A percentile compares a stretch with the other conserved stretches of the same genome.
These are phyloP conservation scores for Sporothrix curviconia DNA, from an alignment of 2,329 filamentous ascomycete species.

Conservation along the genomic window DNA sequence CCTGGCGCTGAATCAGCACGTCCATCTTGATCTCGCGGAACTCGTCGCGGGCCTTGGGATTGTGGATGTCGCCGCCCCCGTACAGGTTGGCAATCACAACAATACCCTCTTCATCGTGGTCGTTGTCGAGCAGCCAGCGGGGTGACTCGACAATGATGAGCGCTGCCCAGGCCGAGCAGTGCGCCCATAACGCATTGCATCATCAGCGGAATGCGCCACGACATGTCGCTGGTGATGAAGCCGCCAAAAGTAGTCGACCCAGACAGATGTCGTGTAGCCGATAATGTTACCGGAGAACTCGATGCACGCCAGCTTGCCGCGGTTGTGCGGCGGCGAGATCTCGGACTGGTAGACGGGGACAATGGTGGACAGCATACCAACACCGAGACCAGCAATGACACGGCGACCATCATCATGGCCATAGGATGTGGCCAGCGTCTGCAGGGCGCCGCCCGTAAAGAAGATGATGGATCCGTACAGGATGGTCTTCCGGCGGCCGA, in stretches of 20 bases:
- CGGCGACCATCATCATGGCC: slow-evolving; percentile 80
- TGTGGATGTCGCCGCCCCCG: slow-evolving; percentile 90
- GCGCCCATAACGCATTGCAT: slow-evolving; percentile 95
- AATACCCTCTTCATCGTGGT: slow-evolving; percentile 97
- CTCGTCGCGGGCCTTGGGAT: slow-evolving; percentile 85
- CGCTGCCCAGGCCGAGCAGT: slow-evolving; percentile 75
- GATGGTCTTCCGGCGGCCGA: slow-evolving; percentile 84
- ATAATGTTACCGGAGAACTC: slow-evolving; percentile 97
- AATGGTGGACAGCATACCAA: slow-evolving; percentile 84
- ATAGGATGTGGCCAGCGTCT: slow-evolving; percentile 76
- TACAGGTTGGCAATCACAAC: slow-evolving; percentile 97
- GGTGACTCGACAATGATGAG: slow-evolving; percentile 94
- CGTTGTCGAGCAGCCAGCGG: slow-evolving; percentile 93
- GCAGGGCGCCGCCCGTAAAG: slow-evolving; percentile 73
- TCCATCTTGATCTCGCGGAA: slow-evolving; percentile 99
- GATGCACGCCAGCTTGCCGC: slow-evolving; percentile 92
- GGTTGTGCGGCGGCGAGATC: slow-evolving; percentile 92
- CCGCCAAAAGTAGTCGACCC: slow-evolving; percentile 98
- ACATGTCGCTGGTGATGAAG: slow-evolving; percentile 74
- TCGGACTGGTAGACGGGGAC: slow-evolving; percentile 92
- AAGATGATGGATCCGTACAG: slow-evolving; percentile 91
- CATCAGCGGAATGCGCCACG: slow-evolving; percentile 82
- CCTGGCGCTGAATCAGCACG: slow-evolving; percentile 84
- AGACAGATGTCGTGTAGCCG: slow-evolving; percentile 92
- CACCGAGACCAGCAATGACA: slow-evolving; percentile 76